Conservation (phyloP, 169 alveolate species). For the Babesia bovis region DNA sequence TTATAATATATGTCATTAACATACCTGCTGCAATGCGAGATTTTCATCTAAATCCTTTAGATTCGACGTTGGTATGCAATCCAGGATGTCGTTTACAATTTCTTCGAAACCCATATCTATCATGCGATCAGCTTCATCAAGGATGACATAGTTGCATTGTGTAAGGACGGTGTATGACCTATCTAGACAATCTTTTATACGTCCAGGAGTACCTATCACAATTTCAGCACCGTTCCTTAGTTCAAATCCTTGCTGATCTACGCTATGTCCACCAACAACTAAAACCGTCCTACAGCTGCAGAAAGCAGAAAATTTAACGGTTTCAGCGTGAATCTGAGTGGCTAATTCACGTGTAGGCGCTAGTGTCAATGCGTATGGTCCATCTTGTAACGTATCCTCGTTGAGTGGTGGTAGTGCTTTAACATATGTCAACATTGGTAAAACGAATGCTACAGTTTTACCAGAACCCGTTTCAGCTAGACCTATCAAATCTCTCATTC, state of each 20-base stretch:
- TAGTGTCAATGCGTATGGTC: slow-evolving; percentile 92
- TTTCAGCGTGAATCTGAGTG: slow-evolving; percentile 90
- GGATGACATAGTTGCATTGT: slow-evolving; percentile 90
- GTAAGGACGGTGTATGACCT: slow-evolving; percentile 88
- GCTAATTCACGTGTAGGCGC: slow-evolving; percentile 96
- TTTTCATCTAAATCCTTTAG: slow-evolving; percentile 85
- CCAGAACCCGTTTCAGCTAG: slow-evolving; percentile 97
- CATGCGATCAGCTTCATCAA: slow-evolving; percentile 98
- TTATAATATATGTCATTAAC: neutral
- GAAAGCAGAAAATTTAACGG: slow-evolving; percentile 83
- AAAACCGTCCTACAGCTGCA: slow-evolving; percentile 87
- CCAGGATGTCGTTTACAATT: slow-evolving; percentile 89
- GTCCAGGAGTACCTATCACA: slow-evolving; percentile 97
- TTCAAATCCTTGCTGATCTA: slow-evolving; percentile 89
- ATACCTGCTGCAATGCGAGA: slow-evolving; percentile 79
- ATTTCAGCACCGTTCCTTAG: slow-evolving; percentile 92
- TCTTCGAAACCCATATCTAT: slow-evolving; percentile 97
- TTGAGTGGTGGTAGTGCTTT: slow-evolving; percentile 86
- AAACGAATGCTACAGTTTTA: slow-evolving; percentile 94
- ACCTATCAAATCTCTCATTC: slow-evolving; percentile 94
- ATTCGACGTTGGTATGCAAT: slow-evolving; percentile 84
- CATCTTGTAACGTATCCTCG: slow-evolving; percentile 90
- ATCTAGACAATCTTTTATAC: slow-evolving; percentile 93
- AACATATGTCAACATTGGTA: slow-evolving; percentile 92
- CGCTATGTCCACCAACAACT: slow-evolving; percentile 95